Percentiles rank a stretch among this genome's conserved stretches.
Evolutionary conservation across 192 early-diverging fungal genomes (phyloP).

Genomic region (Coemansia sp.): DNA sequence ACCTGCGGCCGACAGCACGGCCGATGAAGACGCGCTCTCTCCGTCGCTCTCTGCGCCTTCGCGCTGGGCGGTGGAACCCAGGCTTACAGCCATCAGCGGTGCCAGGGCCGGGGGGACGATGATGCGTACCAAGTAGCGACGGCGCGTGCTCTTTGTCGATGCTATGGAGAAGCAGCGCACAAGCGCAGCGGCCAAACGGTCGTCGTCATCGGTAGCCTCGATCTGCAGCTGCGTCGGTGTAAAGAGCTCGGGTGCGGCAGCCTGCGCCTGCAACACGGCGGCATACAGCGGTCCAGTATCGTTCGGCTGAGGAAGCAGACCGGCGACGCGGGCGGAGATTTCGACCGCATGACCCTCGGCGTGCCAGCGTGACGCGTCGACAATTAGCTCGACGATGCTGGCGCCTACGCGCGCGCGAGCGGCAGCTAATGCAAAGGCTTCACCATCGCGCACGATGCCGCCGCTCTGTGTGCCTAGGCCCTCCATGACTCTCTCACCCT

Average conservation of each 20-base stretch:
- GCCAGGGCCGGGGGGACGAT: constrained; percentile 22
- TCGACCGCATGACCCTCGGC: constrained; percentile 9
- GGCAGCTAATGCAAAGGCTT: constrained; percentile 25
- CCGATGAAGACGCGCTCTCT: no score
- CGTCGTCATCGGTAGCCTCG: constrained; percentile 40
- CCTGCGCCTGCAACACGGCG: constrained; percentile 13
- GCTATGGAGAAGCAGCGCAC: constrained; percentile 35
- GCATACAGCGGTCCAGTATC: constrained; percentile 3
- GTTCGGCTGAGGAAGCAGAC: no score
- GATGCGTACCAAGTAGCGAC: constrained; percentile 36
- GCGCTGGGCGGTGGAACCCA: no score
- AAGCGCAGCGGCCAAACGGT: constrained; percentile 24
- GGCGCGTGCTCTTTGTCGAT: constrained; percentile 14
- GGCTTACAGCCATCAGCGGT: background rate
- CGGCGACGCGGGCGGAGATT: constrained; percentile 8
- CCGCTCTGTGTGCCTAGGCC: constrained; percentile 40
- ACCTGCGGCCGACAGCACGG: no score
- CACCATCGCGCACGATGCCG: constrained; percentile 47
- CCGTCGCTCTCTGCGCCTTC: no score
- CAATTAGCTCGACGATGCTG: constrained; percentile 33
- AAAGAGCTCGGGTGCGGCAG: constrained; percentile 40
- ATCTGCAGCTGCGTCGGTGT: constrained; percentile 15
- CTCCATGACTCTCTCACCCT: no score
- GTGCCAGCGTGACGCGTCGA: constrained; percentile 40
- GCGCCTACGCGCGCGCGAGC: constrained; percentile 28